phyloP scores from a whole-genome alignment of 768 basidiomycete genomes.

The Lactarius tabidus region DNA sequence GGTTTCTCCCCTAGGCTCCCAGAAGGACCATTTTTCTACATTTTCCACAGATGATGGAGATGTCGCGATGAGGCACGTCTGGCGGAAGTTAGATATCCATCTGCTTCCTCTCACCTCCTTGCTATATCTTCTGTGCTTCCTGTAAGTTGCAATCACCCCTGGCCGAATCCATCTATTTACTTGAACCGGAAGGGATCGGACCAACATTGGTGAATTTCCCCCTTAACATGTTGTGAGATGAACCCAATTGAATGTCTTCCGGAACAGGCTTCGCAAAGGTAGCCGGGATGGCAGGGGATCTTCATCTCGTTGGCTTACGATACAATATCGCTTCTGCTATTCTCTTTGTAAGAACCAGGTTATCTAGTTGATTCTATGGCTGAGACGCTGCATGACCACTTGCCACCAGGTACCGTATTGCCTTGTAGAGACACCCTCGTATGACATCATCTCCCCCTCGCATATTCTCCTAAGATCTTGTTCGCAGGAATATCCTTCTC shows the following conservation, averaged over 20 bases:
- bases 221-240: not conserved
- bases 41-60: not conserved
- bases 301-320: conserved; percentile 34
- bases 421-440: conserved; percentile 40
- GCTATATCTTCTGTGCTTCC: conserved; percentile 24
- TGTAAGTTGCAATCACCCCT: conserved; percentile 11
- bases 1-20: not conserved
- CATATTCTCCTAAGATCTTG: not conserved
- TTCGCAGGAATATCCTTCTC: conserved; percentile 35
- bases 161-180: not conserved
- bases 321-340: conserved; percentile 39
- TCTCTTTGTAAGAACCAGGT: conserved; percentile 33
- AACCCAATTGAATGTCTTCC: not conserved
- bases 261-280: conserved; percentile 32
- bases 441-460: conserved; percentile 11
- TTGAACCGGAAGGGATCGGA: conserved; percentile 22
- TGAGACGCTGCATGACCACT: not conserved
- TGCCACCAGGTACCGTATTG: conserved; percentile 35
- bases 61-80: conserved; percentile 4
- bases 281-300: conserved; percentile 42
- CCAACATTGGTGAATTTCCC: conserved; percentile 20
- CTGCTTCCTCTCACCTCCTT: conserved; percentile 18
- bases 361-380: not conserved
- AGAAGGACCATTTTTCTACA: not conserved
- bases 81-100: conserved; percentile 19